phyloP scores from a whole-genome alignment of 345 rosid genomes.

The Gynandropsis gynandra region DNA sequence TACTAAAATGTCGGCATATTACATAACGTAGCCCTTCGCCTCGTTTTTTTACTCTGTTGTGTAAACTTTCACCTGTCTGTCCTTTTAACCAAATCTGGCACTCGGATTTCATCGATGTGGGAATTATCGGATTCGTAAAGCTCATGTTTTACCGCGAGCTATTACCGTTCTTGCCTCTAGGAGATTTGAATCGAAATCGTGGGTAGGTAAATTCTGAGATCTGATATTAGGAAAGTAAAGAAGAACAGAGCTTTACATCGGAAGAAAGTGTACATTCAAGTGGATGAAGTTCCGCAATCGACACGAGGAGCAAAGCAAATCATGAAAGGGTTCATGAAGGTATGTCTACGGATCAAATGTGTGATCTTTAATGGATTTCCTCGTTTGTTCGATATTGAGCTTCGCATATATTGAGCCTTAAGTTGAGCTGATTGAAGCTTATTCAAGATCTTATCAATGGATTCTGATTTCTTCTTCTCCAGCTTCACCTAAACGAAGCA shows the following conservation, averaged over 20 bases:
- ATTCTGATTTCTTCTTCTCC: slow-evolving; percentile 81
- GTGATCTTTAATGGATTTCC: slow-evolving; percentile 29
- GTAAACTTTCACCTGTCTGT: no score
- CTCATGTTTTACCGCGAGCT: no score
- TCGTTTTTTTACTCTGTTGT: no score
- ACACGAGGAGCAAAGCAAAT: slow-evolving; percentile 52
- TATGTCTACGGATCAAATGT: slow-evolving; percentile 33
- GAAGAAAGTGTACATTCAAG: slow-evolving; percentile 24
- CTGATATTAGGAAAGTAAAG: no score
- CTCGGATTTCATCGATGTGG: no score
- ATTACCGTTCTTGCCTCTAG: no score
- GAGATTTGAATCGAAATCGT: no score
- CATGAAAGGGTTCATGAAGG: slow-evolving; percentile 29
- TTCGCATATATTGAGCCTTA: slow-evolving; percentile 66
- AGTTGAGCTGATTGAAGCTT: slow-evolving; percentile 57
- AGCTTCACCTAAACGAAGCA: slow-evolving; percentile 51
- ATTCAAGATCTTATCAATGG: slow-evolving; percentile 73
- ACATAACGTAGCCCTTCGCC: background rate
- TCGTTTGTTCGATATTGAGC: slow-evolving; percentile 31
- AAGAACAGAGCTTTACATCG: no score
- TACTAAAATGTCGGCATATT: slow-evolving; percentile 30
- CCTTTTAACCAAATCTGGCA: no score
- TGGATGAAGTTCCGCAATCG: slow-evolving; percentile 30
- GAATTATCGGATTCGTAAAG: no score
- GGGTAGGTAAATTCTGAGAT: no score